Percentiles rank a stretch among this genome's conserved stretches.
Evolutionary conservation across 805 yeast species (phyloP).

Genomic region (Ogataea nitratoaversa): DNA sequence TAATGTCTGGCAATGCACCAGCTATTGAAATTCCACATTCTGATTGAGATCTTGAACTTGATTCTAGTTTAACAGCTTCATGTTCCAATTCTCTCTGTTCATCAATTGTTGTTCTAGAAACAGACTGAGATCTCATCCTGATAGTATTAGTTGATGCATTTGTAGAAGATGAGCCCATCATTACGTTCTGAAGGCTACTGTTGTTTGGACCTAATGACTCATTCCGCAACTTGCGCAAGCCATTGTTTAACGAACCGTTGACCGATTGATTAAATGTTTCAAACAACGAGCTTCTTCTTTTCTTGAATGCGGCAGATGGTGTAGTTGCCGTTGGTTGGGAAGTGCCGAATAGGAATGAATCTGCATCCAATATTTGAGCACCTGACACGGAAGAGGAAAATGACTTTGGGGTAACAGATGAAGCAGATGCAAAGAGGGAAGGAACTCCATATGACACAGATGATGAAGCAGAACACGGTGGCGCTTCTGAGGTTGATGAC

Average conservation of each 20-base stretch:
- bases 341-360: conserved; percentile 1
- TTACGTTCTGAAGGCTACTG: neutral
- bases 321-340: conserved; percentile 3
- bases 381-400: neutral
- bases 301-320: conserved; percentile 6
- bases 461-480: conserved; percentile 9
- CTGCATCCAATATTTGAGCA: conserved; percentile 6
- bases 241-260: conserved; percentile 23
- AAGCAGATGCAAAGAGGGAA: conserved; percentile 26
- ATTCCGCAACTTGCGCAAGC: conserved; percentile 21
- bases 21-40: conserved; percentile 9
- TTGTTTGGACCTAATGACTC: conserved; percentile 7
- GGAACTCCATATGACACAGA: conserved; percentile 14
- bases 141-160: conserved; percentile 1
- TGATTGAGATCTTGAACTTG: conserved; percentile 19
- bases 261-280: conserved; percentile 25
- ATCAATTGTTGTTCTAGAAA: conserved; percentile 9
- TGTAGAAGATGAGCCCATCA: neutral
- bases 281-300: conserved; percentile 20
- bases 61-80: conserved; percentile 13
- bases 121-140: conserved; percentile 14
- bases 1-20: too few species aligned
- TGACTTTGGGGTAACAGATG: neutral
- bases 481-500: conserved; percentile 15
- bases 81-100: conserved; percentile 14